Base-by-base conservation (phyloP, 1,139 yeast genomes). In the Pichia sp. region DNA sequence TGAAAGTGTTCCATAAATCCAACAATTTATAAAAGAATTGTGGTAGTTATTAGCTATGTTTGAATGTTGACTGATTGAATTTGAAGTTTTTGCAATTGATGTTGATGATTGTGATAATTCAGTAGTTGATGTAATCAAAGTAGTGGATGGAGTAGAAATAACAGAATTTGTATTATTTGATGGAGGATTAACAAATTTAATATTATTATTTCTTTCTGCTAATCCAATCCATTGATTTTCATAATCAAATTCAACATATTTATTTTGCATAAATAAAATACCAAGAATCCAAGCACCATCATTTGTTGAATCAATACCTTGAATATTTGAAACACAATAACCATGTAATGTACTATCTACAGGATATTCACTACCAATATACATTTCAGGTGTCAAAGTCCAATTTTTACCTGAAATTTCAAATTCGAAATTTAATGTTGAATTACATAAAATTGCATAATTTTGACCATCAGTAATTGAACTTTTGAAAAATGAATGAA, bases 271-370 rank as follows among this genome's bases (percentile, higher is more conserved):
- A 59, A 83, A 83, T 3, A 79, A 72, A 34, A 80, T 82, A 4
- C 89, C 89, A 39, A 83, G 66, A 38, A 83, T 68, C 79, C 79
- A 73, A 3, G 64, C 51, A 18, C 62, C 62, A 45, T 64, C 61
- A 31, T 58, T 44, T n/a, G 60, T 62, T 2, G 64, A 56, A 43
- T 66, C 68, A 8, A 74, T 59, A 25, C 86, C 87, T 64, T 79
- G 86, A 47, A 82, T 72, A 58, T 80, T 81, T 9, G 85, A 78
- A n/a, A 81, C 79, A 66, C 88, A 83, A 60, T 74, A 72, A 0
- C 82, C 81, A 25, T 57, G 39, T 48, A 74, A 68, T 0, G 57
- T 62, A 1, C 71, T 60, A 43, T 51, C 55, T 3, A 60, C 56
- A 2, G 72, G 50, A 56, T 79, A 76, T 18, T 69, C 69, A 11